These are phyloP conservation scores for Paratinospora sagittata DNA, from an alignment of 164 flowering plant species.

Conservation along the genomic window DNA sequence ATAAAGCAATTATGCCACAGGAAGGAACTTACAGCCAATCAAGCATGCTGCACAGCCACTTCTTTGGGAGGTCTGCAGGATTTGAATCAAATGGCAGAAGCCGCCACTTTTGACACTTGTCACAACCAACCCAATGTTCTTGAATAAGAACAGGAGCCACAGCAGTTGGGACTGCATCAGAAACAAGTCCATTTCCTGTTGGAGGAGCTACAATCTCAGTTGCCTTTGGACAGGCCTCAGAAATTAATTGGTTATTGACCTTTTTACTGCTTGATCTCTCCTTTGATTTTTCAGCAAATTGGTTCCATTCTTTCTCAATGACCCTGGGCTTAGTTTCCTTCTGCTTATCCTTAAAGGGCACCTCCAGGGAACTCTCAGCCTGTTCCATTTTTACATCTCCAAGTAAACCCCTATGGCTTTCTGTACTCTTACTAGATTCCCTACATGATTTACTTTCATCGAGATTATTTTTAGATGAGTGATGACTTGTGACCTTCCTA, in stretches of 20 bases:
- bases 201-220: constrained; percentile 16
- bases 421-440: constrained; percentile 19
- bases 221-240: constrained; percentile 9
- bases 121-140: constrained; percentile 88
- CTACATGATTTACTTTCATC: constrained; percentile 11
- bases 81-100: constrained; percentile 71
- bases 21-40: constrained; percentile 85
- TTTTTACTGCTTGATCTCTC: constrained; percentile 33
- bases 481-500: constrained; percentile 19
- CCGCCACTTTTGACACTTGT: constrained; percentile 83
- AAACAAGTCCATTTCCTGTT: constrained; percentile 17
- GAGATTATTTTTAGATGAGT: constrained; percentile 4
- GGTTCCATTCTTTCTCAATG: constrained; percentile 25
- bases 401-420: constrained; percentile 6
- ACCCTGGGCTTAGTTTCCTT: constrained; percentile 31
- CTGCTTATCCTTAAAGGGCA: constrained; percentile 12
- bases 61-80: constrained; percentile 63
- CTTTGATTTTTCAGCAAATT: constrained; percentile 23
- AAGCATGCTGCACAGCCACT: constrained; percentile 93
- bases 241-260: constrained; percentile 19
- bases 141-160: constrained; percentile 45
- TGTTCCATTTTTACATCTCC: constrained; percentile 17
- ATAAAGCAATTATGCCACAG: neutral
- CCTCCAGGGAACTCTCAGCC: constrained; percentile 13
- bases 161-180: constrained; percentile 20